A percentile compares a stretch with the other conserved stretches of the same genome.
Conservation (phyloP, 1,284 basidiomycete genomes). For the Puccinia novopanici region DNA sequence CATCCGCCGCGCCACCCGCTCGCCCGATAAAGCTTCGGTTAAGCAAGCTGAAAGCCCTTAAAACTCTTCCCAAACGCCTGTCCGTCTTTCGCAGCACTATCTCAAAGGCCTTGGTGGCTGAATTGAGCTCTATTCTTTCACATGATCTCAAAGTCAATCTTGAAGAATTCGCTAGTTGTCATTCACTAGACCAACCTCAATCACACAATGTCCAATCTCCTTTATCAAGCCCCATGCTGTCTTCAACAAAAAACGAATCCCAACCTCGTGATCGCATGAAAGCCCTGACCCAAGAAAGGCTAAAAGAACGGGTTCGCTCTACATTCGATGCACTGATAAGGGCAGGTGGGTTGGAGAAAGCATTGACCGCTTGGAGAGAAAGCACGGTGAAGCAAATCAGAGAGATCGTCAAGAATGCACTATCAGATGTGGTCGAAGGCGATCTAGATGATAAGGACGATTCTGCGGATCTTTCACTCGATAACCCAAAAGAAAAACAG, state of each 20-base stretch:
- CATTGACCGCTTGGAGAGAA: constrained; percentile 74
- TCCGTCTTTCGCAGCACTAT: constrained; percentile 33
- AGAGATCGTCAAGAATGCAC: constrained; percentile 63
- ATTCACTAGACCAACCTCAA: constrained; percentile 16
- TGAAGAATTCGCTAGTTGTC: constrained; percentile 12
- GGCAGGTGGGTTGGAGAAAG: constrained; percentile 72
- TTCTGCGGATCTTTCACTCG: constrained; percentile 2
- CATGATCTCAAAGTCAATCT: constrained; percentile 43
- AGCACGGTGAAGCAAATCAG: constrained; percentile 71
- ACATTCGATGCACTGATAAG: constrained; percentile 73
- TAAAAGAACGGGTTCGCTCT: constrained; percentile 70
- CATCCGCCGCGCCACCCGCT: constrained; percentile 8
- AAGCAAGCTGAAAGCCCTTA: constrained; percentile 20
- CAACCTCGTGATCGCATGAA: constrained; percentile 22
- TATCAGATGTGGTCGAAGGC: constrained; percentile 37
- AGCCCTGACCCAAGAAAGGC: constrained; percentile 36
- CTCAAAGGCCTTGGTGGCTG: constrained; percentile 38
- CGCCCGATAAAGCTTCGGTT: constrained; percentile 7
- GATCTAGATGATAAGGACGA: constrained; percentile 47
- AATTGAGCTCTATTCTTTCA: constrained; percentile 37
- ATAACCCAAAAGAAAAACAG: constrained; percentile 36
- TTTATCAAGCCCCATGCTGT: constrained; percentile 7
- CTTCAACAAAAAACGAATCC: constrained; percentile 1
- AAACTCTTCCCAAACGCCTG: constrained; percentile 7
- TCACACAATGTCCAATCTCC: constrained; percentile 17